A percentile compares a stretch with the other conserved stretches of the same genome.
Evolutionary conservation across 257 asterid genomes (phyloP).

Genomic region (Solanum clarkiae): DNA sequence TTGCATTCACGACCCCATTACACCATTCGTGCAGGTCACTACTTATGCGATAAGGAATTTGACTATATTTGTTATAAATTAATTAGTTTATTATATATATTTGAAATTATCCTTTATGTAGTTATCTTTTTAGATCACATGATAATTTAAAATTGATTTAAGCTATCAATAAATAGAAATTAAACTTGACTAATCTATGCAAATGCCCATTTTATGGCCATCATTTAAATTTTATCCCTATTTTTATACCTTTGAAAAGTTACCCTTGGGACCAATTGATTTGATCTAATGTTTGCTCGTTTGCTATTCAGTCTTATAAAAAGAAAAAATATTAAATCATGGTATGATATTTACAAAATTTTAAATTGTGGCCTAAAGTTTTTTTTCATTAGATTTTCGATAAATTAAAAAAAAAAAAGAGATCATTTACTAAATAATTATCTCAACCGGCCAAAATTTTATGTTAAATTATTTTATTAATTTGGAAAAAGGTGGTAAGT

Average conservation of each 20-base stretch:
- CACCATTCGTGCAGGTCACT: no score
- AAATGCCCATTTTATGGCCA: not conserved
- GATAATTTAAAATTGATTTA: not conserved
- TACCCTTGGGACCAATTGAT: no score
- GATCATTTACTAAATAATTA: not conserved
- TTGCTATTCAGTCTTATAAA: not conserved
- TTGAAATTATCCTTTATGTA: not conserved
- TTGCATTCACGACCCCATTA: no score
- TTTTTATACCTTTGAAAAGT: not conserved
- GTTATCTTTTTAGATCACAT: not conserved
- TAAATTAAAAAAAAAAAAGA: not conserved
- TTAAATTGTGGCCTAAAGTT: not conserved
- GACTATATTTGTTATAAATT: no score
- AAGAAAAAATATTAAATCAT: not conserved
- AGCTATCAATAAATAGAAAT: not conserved
- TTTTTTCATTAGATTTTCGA: not conserved
- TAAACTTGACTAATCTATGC: not conserved
- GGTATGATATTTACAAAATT: not conserved
- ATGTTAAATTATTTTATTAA: not conserved
- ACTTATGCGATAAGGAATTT: no score
- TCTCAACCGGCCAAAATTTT: not conserved
- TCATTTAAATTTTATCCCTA: not conserved
- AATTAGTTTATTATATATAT: no score
- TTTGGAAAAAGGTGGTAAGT: constrained; percentile 13
- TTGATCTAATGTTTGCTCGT: not conserved